Evolutionary conservation across 108 stramenopile genomes (phyloP).

Genomic region (Skeletonema grethae): DNA sequence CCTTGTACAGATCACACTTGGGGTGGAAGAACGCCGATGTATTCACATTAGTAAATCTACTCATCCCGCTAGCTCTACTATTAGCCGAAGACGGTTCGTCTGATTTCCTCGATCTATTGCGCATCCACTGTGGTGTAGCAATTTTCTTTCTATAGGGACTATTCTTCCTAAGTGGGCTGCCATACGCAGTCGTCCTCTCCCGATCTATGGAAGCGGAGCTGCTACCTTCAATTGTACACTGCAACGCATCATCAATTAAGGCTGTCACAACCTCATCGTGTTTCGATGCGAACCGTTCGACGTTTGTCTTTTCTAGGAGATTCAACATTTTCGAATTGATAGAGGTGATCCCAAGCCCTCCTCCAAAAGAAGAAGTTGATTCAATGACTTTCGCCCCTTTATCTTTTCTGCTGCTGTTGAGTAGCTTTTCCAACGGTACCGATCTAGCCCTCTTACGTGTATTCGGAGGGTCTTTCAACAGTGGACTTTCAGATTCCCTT

Average conservation of each 20-base stretch:
- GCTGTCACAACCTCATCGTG: slow-evolving; percentile 46
- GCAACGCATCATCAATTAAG: slow-evolving; percentile 38
- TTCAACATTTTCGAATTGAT: neutral
- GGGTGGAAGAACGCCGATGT: slow-evolving; percentile 38
- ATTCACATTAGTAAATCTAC: slow-evolving; percentile 9
- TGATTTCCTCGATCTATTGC: neutral
- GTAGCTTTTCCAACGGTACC: slow-evolving; percentile 22
- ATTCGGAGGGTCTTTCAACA: neutral
- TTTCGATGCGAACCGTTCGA: slow-evolving; percentile 18
- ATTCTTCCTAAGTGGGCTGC: neutral
- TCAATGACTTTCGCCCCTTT: neutral
- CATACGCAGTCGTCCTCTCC: neutral
- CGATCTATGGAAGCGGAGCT: neutral
- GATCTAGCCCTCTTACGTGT: neutral
- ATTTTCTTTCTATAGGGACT: slow-evolving; percentile 3
- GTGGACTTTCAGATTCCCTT: neutral
- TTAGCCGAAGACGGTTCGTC: neutral
- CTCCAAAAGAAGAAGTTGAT: neutral
- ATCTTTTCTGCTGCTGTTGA: neutral
- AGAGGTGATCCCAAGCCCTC: neutral
- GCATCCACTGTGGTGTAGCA: neutral
- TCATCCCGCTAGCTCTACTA: neutral
- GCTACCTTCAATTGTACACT: neutral
- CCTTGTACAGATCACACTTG: slow-evolving; percentile 31
- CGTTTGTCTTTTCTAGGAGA: neutral